Evolutionary conservation across 805 yeast species (phyloP).

Genomic region (Cyberlindnera mrakii): DNA sequence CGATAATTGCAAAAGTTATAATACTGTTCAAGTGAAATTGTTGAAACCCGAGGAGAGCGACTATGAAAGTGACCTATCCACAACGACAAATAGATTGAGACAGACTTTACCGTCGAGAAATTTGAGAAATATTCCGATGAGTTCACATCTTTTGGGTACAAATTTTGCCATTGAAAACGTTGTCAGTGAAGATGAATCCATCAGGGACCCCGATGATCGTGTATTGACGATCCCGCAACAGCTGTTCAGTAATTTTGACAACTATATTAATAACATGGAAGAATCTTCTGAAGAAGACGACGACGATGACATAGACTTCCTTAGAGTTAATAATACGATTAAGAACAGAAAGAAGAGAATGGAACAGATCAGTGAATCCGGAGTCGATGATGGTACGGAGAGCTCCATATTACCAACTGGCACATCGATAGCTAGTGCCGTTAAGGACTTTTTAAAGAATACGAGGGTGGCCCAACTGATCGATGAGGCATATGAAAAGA

Average conservation of each 20-base stretch:
- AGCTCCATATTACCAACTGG: neutral
- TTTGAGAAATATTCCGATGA: conserved; percentile 18
- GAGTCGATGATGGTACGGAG: conserved; percentile 3
- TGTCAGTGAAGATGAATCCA: conserved; percentile 6
- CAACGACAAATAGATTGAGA: conserved; percentile 16
- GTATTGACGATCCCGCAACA: conserved; percentile 24
- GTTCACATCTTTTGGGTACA: conserved; percentile 19
- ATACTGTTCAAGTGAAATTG: conserved; percentile 68
- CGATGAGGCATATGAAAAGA: conserved; percentile 5
- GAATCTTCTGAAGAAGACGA: conserved; percentile 18
- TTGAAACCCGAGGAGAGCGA: conserved; percentile 59
- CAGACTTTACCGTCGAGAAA: conserved; percentile 8
- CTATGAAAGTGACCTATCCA: conserved; percentile 23
- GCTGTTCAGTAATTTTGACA: conserved; percentile 23
- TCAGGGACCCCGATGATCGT: conserved; percentile 1
- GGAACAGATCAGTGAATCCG: conserved; percentile 6
- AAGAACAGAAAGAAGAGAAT: conserved; percentile 4
- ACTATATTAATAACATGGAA: conserved; percentile 20
- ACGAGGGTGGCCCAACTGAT: conserved; percentile 1
- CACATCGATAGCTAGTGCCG: conserved; percentile 13
- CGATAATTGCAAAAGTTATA: conserved; percentile 80
- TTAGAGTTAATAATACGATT: conserved; percentile 17
- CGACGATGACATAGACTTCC: conserved; percentile 19
- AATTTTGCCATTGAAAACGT: conserved; percentile 21
- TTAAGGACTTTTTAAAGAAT: conserved; percentile 15